phyloP scores from a whole-genome alignment of 345 rosid species.

The Arabidopsis arenosa region DNA sequence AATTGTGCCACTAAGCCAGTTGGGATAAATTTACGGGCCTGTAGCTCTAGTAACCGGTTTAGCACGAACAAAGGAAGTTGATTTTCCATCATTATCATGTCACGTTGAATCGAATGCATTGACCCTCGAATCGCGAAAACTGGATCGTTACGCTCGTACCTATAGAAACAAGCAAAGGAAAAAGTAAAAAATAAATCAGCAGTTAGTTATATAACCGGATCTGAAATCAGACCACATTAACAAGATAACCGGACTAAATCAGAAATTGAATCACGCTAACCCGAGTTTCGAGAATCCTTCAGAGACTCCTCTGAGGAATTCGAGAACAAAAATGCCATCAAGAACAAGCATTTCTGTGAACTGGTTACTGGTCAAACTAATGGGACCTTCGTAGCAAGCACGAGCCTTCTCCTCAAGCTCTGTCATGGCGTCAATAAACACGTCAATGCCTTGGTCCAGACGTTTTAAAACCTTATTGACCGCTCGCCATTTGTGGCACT shows the following conservation, averaged over 20 bases:
- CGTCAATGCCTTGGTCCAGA: conserved; percentile 47
- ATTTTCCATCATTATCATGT: conserved; percentile 81
- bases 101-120: conserved; percentile 76
- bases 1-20: conserved; percentile 60
- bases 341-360: conserved; percentile 78
- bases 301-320: conserved; percentile 61
- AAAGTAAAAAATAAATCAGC: conserved; percentile 9
- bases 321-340: conserved; percentile 71
- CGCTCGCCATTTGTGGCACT: conserved; percentile 71
- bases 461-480: conserved; percentile 62
- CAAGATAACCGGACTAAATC: neutral
- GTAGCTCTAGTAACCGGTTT: conserved; percentile 63
- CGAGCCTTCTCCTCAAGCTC: conserved; percentile 64
- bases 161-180: neutral
- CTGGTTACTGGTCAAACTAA: conserved; percentile 55
- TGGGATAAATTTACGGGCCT: conserved; percentile 51
- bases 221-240: too few species aligned
- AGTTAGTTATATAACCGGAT: neutral
- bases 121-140: conserved; percentile 70
- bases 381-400: conserved; percentile 60
- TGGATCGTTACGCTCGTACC: conserved; percentile 66
- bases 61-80: conserved; percentile 71
- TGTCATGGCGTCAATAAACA: conserved; percentile 56
- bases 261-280: neutral
- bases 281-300: conserved; percentile 63